Evolutionary conservation across 306 rosid species (phyloP).

Genomic region (Pueraria montana): DNA sequence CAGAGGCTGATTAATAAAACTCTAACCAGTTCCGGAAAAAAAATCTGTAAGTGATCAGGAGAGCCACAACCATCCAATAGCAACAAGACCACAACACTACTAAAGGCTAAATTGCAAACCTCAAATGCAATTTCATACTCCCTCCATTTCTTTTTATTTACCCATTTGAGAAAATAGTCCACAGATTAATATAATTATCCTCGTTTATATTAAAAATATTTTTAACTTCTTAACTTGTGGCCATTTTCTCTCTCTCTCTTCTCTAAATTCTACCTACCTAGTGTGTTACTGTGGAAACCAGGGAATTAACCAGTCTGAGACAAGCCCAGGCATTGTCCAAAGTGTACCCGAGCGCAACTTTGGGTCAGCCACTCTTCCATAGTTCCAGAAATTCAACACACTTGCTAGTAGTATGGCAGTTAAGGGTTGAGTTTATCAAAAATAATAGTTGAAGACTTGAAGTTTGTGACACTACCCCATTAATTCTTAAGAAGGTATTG

Average conservation of each 20-base stretch:
- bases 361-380: not conserved
- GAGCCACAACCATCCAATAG: not conserved
- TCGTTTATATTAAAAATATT: not conserved
- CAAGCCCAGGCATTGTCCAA: not conserved
- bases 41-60: not conserved
- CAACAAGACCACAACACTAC: not conserved
- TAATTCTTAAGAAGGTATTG: not conserved
- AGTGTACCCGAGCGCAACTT: not conserved
- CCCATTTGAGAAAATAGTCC: not conserved
- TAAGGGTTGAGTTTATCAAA: not conserved
- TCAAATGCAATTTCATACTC: constrained; percentile 6
- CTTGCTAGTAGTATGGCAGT: not conserved
- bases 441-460: too few relatives aligned
- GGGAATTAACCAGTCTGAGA: not conserved
- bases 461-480: not conserved
- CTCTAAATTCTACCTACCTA: not conserved
- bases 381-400: constrained; percentile 5
- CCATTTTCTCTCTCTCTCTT: not conserved
- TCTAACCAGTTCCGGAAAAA: not conserved
- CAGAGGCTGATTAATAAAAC: not conserved
- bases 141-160: not conserved
- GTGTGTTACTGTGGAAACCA: not conserved
- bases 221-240: not conserved
- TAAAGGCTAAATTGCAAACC: constrained; percentile 3
- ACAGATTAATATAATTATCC: not conserved